Conservation (phyloP, 2,329 filamentous ascomycete genomes). For the Parafenestella ontariensis region DNA sequence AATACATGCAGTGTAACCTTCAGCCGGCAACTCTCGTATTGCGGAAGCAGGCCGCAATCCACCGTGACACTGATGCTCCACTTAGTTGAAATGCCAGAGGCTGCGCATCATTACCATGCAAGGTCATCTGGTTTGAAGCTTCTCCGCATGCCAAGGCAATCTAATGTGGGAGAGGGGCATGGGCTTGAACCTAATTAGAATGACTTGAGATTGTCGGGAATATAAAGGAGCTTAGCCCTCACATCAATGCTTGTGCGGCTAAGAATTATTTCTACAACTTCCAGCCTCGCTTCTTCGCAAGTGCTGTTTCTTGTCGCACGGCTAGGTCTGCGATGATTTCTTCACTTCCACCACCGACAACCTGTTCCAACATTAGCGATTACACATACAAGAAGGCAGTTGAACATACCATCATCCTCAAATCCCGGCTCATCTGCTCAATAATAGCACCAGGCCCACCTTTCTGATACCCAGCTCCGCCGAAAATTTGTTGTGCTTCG, state of each 20-base stretch:
- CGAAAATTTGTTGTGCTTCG: constrained; percentile 63
- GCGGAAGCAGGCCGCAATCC: background rate
- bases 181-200: background rate
- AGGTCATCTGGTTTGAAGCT: background rate
- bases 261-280: constrained; percentile 44
- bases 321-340: constrained; percentile 63
- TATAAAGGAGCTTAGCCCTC: background rate
- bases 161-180: background rate
- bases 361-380: constrained; percentile 19
- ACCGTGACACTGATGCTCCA: background rate
- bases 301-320: constrained; percentile 56
- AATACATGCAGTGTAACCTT: constrained; percentile 9
- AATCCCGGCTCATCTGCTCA: constrained; percentile 62
- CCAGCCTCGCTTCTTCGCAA: constrained; percentile 53
- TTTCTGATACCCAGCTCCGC: constrained; percentile 61
- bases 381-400: background rate
- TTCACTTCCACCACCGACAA: constrained; percentile 62
- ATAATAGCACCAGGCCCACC: constrained; percentile 58
- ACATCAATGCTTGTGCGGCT: too few relatives aligned
- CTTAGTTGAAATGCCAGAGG: background rate
- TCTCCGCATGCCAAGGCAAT: constrained; percentile 14
- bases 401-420: constrained; percentile 61
- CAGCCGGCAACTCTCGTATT: background rate
- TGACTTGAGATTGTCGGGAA: background rate
- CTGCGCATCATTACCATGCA: constrained; percentile 7